phyloP scores from a whole-genome alignment of 164 flowering plant genomes.

The Aristolochia californica region DNA sequence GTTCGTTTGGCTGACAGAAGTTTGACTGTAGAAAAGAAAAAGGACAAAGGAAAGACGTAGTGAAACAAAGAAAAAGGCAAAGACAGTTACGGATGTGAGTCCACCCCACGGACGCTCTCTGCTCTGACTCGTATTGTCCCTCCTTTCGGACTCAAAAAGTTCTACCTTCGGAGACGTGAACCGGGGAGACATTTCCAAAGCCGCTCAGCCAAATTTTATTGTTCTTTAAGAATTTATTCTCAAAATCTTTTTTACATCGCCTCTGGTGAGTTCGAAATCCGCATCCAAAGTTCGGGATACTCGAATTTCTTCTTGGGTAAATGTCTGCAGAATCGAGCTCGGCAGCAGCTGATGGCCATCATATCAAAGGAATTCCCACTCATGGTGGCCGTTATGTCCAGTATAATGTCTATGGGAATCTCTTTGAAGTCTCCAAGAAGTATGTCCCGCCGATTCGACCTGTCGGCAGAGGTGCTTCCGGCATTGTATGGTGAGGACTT shows the following conservation, averaged over 20 bases:
- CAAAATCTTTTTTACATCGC: not conserved
- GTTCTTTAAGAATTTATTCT: not conserved
- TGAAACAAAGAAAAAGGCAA: not conserved
- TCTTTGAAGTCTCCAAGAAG: conserved; percentile 74
- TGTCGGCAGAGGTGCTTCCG: conserved; percentile 91
- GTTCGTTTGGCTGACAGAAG: too few relatives aligned
- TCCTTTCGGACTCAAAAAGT: not conserved
- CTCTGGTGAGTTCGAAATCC: not conserved
- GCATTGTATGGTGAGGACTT: conserved; percentile 76
- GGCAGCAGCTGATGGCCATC: conserved; percentile 24
- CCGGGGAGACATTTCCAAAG: not conserved
- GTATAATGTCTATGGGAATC: conserved; percentile 79
- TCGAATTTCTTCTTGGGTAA: not conserved
- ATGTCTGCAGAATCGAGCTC: conserved; percentile 31
- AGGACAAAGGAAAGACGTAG: too few relatives aligned
- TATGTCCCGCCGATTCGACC: conserved; percentile 90
- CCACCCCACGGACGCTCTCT: not conserved
- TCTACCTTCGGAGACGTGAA: not conserved
- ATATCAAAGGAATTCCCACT: conserved; percentile 42
- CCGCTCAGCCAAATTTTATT: not conserved
- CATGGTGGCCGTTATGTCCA: conserved; percentile 72
- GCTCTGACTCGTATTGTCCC: not conserved
- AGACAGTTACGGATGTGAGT: not conserved
- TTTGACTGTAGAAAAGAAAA: too few relatives aligned
- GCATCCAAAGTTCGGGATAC: not conserved